Evolutionary conservation across 1,284 basidiomycete species (phyloP), one percentile per base, ranked within the genome.

Genomic region (Golubevia sp.): DNA sequence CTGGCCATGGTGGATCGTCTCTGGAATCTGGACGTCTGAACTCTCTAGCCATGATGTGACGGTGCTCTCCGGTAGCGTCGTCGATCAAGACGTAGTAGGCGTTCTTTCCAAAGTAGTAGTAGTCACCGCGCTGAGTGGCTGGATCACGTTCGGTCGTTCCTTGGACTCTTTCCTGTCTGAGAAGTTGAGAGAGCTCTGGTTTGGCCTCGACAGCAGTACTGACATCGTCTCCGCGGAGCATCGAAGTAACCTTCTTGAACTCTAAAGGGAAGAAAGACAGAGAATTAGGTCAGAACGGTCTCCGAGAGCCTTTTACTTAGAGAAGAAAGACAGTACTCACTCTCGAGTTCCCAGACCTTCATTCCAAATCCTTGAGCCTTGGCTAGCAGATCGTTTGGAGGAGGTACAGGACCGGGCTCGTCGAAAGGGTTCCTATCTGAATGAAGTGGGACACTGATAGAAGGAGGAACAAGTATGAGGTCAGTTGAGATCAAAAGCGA

Each of bases 381-480:
- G 62, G 62, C 65, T 6, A 81, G 67, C 34, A 82, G 63, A 59
- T 79, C 77, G 51, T 71, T 79, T 26, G 57, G 60, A 44, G 56
- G 59, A 49, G 76, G 23, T 59, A 61, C 13, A 44, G 61, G 73
- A 21, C 62, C 58, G 11, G 56, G 8, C 49, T 82, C 80, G 13
- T 82, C 77, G 38, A 82, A 66, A 1, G 80, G 80, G 49, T 82
- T 82, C 24, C 77, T 64, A 52, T 81, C 80, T 34, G 78, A 81
- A 61, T 75, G 79, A 20, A 79, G 63, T 1, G 79, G 79, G 13
- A 58, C 26, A 11, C 57, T 63, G 15, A 24, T 2, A 21, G 24
- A 6, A 24, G 18, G n/a, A 11, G 21, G n/a, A 27, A 18, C n/a
- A 27, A 30, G 11, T n/a, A n/a, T 24, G 13, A 20, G 23, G 52